These are phyloP conservation scores for Hygrophorus pudorinus DNA, from an alignment of 768 basidiomycete species.

Conservation along the genomic window DNA sequence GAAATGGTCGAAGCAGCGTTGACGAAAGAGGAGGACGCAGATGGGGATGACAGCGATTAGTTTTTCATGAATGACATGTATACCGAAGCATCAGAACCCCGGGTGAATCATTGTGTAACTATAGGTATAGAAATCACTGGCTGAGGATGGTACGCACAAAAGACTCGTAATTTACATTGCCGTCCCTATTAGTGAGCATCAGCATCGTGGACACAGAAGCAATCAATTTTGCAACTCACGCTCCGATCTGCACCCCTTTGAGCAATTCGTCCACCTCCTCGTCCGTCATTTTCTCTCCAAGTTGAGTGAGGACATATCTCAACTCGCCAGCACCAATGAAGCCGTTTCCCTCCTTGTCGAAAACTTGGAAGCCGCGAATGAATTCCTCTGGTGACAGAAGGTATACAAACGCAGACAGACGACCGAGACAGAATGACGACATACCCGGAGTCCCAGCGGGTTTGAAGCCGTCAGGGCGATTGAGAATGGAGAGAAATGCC, in stretches of 20 bases:
- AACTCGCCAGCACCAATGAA: conserved; percentile 89
- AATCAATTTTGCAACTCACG: conserved; percentile 36
- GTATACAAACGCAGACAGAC: conserved; percentile 1
- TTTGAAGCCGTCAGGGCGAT: conserved; percentile 94
- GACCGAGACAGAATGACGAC: conserved; percentile 13
- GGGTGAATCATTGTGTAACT: conserved; percentile 4
- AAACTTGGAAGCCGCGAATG: conserved; percentile 98
- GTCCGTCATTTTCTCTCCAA: conserved; percentile 97
- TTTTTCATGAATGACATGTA: background rate
- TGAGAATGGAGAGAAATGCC: conserved; percentile 83
- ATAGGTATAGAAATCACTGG: conserved; percentile 38
- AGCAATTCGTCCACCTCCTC: conserved; percentile 97
- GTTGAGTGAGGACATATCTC: conserved; percentile 87
- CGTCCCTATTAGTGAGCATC: conserved; percentile 49
- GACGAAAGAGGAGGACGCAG: conserved; percentile 18
- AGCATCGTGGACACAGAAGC: background rate
- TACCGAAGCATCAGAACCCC: background rate
- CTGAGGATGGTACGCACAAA: conserved; percentile 92
- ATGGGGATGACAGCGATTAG: conserved; percentile 49
- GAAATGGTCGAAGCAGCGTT: conserved; percentile 27
- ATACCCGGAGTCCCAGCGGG: conserved; percentile 91
- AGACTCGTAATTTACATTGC: conserved; percentile 95
- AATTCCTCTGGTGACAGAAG: conserved; percentile 63
- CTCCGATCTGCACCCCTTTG: conserved; percentile 88
- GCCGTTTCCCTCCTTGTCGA: conserved; percentile 92